A percentile compares a stretch with the other conserved stretches of the same genome.
Evolutionary conservation across 2,329 filamentous ascomycete genomes (phyloP).

Genomic region (Fusarium pseudoanthophilum): DNA sequence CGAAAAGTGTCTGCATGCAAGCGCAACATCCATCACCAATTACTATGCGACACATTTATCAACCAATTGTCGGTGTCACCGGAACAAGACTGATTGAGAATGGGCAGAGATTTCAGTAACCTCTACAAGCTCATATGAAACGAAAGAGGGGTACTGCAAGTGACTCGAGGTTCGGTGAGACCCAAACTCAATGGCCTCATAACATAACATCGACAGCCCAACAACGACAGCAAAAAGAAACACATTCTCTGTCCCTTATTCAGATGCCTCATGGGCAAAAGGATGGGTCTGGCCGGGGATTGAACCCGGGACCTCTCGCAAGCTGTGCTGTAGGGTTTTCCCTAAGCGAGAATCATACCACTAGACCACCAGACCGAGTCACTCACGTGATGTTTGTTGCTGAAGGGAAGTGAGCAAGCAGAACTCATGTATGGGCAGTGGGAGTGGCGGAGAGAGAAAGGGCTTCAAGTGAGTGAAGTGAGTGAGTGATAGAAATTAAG

Average conservation of each 20-base stretch:
- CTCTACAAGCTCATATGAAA: not conserved
- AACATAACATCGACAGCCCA: not conserved
- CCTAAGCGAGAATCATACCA: constrained; percentile 80
- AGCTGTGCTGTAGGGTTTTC: constrained; percentile 53
- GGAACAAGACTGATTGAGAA: not conserved
- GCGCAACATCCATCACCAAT: not conserved
- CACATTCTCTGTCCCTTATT: too few relatives aligned
- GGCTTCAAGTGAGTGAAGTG: not conserved
- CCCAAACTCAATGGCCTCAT: not conserved
- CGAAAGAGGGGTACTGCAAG: not conserved
- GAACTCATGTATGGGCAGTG: not conserved
- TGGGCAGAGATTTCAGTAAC: not conserved
- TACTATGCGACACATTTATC: not conserved
- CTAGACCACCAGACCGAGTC: constrained; percentile 66
- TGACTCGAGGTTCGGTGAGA: not conserved
- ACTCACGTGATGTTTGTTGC: constrained; percentile 21
- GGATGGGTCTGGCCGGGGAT: constrained; percentile 57
- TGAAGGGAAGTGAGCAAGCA: rapidly evolving
- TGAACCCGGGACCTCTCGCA: constrained; percentile 61
- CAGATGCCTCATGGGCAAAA: not conserved
- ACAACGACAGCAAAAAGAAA: not conserved
- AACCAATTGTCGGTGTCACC: constrained; percentile 5
- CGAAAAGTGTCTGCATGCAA: not conserved
- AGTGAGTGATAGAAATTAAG: too few relatives aligned
- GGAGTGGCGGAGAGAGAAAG: rapidly evolving